Base-by-base conservation (phyloP, 345 rosid genomes). In the Citrus hindsii region DNA sequence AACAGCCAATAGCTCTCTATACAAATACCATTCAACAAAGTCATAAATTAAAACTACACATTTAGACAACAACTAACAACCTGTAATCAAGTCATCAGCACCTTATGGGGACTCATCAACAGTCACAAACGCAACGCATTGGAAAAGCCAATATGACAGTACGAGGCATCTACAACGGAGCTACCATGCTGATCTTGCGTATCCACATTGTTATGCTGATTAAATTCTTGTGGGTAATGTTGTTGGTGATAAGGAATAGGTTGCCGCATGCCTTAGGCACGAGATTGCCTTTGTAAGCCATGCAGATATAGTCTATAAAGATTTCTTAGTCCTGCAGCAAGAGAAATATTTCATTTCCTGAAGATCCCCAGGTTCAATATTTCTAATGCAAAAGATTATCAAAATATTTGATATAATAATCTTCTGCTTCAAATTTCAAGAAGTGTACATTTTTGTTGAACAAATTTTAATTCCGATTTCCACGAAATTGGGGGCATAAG, bases 231-330 rank as follows among this genome's bases (percentile, higher is more conserved):
- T 67, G 3, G 78, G 22, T 28, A 79, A 46, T 0, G 71, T 19
- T 27, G 82, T 59, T 76, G 74, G 63, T 27, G 33, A 76, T 67
- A 71, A 3, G 21, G 9, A 87, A 67, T 75, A 83, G 60, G 37
- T 86, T 82, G 64, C 88, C 78, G 82, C 97, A 92, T 64, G 93
- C 92, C 56, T 35, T 82, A 1, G 87, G 92, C 5, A 74, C 61
- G 53, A 81, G 32, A 60, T 80, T 82, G 63, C 94, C 92, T 46
- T 85, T 82, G 74, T 92, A 93, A 46, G 91, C 96, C 82, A 86
- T 82, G 83, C 98, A 95, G 81, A 93, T 86, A 86, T 91, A 95
- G 85, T 87, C 89, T 82, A 91, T 65, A 79, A 85, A 88, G 84
- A 91, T 85, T 77, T 89, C 94, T 33, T 93, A 93, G 79, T 93